Conservation (phyloP, 345 rosid species). For the Lepidium africanum region DNA sequence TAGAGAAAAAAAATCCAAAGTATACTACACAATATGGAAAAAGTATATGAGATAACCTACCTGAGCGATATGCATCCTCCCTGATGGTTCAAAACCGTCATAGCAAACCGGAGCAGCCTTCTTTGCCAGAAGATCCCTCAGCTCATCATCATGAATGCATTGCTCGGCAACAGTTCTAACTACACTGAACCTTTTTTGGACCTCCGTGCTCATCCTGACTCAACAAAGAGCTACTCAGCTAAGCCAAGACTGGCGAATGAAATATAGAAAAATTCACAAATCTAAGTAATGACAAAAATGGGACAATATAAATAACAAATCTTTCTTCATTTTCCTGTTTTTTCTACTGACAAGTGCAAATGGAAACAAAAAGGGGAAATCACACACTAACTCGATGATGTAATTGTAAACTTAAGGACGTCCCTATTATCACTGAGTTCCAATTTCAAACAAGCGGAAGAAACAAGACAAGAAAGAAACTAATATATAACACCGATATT, state of each 20-base stretch:
- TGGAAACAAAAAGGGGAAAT: background rate
- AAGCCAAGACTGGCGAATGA: background rate
- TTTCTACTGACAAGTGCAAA: background rate
- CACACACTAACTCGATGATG: background rate
- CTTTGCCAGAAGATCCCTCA: background rate
- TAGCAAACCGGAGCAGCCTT: background rate
- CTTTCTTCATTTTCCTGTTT: background rate
- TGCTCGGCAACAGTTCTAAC: background rate
- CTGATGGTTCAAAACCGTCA: conserved; percentile 1
- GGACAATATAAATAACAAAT: background rate
- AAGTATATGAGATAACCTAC: background rate
- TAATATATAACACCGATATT: background rate
- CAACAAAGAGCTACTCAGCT: background rate
- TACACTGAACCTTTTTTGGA: background rate
- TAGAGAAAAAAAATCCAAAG: background rate
- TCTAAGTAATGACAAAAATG: background rate
- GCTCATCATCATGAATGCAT: conserved; percentile 1
- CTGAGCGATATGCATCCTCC: conserved; percentile 4
- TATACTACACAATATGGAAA: background rate
- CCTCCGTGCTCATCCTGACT: background rate
- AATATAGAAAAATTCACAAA: background rate
- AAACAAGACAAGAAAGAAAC: background rate
- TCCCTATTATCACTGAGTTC: background rate
- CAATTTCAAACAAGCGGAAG: background rate
- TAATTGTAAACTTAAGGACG: background rate